A percentile compares a stretch with the other conserved stretches of the same genome.
Conservation (phyloP, 179 eudicot species). For the Amaranthus tricolor region DNA sequence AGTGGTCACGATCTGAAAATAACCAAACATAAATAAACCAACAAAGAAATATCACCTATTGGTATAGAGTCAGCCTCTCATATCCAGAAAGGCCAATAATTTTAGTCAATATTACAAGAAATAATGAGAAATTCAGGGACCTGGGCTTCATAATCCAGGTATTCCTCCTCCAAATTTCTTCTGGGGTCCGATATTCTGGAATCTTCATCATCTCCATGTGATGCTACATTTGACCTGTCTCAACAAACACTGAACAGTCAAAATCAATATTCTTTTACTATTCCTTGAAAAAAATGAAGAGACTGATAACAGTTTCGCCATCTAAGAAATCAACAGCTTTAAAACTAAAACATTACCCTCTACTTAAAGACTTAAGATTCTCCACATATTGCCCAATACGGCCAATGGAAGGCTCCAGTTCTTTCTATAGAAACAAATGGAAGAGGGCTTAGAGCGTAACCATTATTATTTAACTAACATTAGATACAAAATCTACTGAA, state of each 20-base stretch:
- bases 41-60: neutral
- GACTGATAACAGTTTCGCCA: neutral
- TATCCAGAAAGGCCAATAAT: neutral
- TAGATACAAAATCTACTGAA: neutral
- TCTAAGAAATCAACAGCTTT: neutral
- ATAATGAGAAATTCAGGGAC: slow-evolving; percentile 30
- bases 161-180: slow-evolving; percentile 90
- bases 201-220: slow-evolving; percentile 45
- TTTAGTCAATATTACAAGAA: neutral
- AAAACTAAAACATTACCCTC: slow-evolving; percentile 51
- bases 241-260: slow-evolving; percentile 14
- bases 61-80: neutral
- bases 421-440: slow-evolving; percentile 53
- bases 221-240: slow-evolving; percentile 17
- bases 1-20: slow-evolving; percentile 76
- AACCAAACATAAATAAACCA: neutral
- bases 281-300: neutral
- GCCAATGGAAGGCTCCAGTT: slow-evolving; percentile 77
- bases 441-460: neutral
- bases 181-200: slow-evolving; percentile 53
- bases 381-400: slow-evolving; percentile 70
- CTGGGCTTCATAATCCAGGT: slow-evolving; percentile 85
- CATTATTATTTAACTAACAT: neutral
- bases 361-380: slow-evolving; percentile 67
- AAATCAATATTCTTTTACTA: neutral